Percentiles rank a stretch among this genome's conserved stretches.
phyloP scores from a whole-genome alignment of 2,329 filamentous ascomycete genomes.

The Hymenoscyphus infarciens region DNA sequence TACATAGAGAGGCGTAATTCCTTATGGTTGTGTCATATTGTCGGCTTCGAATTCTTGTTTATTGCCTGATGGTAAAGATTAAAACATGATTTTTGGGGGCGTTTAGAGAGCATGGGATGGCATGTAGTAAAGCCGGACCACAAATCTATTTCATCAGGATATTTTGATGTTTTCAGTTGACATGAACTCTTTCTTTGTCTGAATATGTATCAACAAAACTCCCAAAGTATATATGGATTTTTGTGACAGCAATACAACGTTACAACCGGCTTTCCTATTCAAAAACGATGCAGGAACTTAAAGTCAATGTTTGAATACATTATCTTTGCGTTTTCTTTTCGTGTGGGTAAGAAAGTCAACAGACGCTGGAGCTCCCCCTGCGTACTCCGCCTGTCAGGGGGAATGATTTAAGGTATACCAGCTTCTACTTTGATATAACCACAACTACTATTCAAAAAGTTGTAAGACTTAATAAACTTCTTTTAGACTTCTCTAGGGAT shows the following conservation, averaged over 20 bases:
- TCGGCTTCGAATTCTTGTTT: neutral
- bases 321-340: neutral
- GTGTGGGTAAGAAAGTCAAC: neutral
- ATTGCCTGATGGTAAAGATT: neutral
- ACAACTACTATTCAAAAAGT: too few species aligned
- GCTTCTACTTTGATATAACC: too few species aligned
- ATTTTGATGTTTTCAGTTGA: neutral
- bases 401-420: too few species aligned
- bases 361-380: neutral
- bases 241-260: too few species aligned
- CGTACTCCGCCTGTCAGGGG: neutral
- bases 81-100: neutral
- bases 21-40: neutral
- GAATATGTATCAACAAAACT: neutral
- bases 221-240: too few species aligned
- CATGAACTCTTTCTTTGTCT: neutral
- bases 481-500: too few species aligned
- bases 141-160: constrained; percentile 4
- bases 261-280: too few species aligned
- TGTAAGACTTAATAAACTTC: too few species aligned
- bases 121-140: neutral
- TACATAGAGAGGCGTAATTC: constrained; percentile 17
- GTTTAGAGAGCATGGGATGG: neutral
- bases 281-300: too few species aligned
- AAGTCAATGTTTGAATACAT: too few species aligned